Conservation (phyloP, 768 basidiomycete species). For the Podaxis carcinomalis region DNA sequence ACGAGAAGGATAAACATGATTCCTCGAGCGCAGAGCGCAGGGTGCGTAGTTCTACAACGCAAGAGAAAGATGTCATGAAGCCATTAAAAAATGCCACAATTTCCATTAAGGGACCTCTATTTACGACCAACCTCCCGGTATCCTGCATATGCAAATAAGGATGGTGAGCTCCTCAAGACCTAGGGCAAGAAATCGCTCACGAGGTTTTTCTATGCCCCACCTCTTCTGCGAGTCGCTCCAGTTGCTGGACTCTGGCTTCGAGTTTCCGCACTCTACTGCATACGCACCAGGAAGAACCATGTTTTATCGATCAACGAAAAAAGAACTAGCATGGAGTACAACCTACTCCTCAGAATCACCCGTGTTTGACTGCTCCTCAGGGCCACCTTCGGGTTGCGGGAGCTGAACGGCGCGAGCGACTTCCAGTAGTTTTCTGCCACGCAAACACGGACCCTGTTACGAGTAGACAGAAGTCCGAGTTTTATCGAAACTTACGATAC, state of each 20-base stretch:
- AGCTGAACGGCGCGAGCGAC: background rate
- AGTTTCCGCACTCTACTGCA: background rate
- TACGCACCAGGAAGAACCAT: background rate
- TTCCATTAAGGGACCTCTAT: too few species aligned
- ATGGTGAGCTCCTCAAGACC: background rate
- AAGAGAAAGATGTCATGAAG: too few species aligned
- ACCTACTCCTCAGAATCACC: background rate
- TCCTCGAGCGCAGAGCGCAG: background rate
- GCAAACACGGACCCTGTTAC: background rate
- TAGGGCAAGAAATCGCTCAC: background rate
- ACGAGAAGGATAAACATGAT: conserved; percentile 31
- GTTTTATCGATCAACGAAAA: background rate
- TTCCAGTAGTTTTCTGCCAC: background rate
- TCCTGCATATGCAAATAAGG: too few species aligned
- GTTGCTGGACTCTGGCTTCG: background rate
- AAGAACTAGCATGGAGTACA: background rate
- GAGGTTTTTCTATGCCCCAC: background rate
- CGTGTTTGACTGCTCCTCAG: background rate
- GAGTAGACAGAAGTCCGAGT: background rate
- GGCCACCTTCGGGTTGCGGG: background rate
- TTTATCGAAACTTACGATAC: background rate
- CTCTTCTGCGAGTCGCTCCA: background rate
- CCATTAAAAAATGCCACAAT: too few species aligned
- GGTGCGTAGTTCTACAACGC: too few species aligned
- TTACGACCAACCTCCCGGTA: too few species aligned